phyloP scores from a whole-genome alignment of 441 rosid genomes.

The Syzygium malaccense region DNA sequence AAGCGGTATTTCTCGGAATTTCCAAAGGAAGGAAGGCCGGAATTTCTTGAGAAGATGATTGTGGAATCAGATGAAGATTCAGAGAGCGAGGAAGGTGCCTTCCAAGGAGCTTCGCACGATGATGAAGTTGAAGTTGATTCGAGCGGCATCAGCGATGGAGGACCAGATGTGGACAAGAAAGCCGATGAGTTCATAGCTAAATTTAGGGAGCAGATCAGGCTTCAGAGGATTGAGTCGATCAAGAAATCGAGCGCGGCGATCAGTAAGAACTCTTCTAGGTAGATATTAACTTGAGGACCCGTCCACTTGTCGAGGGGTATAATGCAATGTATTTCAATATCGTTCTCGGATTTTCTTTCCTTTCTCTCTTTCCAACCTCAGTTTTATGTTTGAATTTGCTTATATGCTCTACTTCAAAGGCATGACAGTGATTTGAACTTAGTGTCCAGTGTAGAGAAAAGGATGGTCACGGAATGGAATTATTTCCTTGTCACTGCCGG shows the following conservation, averaged over 20 bases:
- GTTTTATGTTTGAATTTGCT: not conserved
- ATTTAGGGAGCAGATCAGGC: constrained; percentile 96
- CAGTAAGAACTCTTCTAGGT: constrained; percentile 29
- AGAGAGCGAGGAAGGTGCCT: constrained; percentile 13
- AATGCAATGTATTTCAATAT: not conserved
- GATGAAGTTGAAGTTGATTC: constrained; percentile 17
- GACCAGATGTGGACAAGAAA: constrained; percentile 82
- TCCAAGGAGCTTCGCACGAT: not conserved
- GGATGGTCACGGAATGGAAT: not conserved
- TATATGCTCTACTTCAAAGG: not conserved
- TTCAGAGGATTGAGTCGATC: constrained; percentile 84
- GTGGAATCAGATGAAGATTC: constrained; percentile 31
- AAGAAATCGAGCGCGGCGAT: constrained; percentile 60
- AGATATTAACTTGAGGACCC: not conserved
- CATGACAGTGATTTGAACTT: not conserved
- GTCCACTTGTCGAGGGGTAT: not conserved
- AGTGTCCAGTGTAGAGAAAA: not conserved
- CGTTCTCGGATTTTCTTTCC: not conserved
- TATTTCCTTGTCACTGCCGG: not conserved
- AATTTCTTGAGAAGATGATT: constrained; percentile 20
- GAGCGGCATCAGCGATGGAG: constrained; percentile 26
- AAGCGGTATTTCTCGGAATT: constrained; percentile 20
- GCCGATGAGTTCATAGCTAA: constrained; percentile 96
- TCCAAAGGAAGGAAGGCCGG: constrained; percentile 8
- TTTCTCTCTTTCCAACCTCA: not conserved